A percentile compares a stretch with the other conserved stretches of the same genome.
These are phyloP conservation scores for Ailanthus altissimus DNA, from an alignment of 345 rosid genomes.

Conservation along the genomic window DNA sequence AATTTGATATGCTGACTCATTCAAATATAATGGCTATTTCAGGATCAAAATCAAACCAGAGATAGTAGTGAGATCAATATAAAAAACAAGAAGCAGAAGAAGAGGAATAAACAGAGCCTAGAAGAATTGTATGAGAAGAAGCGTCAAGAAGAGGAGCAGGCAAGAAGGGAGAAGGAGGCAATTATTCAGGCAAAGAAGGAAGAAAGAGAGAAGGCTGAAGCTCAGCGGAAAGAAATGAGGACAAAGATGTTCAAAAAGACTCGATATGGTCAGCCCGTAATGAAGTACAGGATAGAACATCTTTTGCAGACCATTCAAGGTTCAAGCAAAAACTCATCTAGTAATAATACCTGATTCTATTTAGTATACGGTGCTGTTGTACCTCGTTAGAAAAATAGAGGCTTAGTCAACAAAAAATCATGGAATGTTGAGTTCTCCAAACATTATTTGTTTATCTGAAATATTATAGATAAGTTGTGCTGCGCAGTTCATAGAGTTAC, in stretches of 20 bases:
- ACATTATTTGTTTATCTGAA: neutral
- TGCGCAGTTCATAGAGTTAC: neutral
- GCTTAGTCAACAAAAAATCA: too few species aligned
- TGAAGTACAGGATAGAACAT: slow-evolving; percentile 88
- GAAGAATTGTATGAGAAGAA: slow-evolving; percentile 66
- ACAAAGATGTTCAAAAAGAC: slow-evolving; percentile 80
- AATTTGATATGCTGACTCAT: neutral
- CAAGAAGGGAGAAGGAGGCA: slow-evolving; percentile 65
- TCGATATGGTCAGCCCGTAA: slow-evolving; percentile 75
- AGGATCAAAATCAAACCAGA: slow-evolving; percentile 35
- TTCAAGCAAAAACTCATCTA: slow-evolving; percentile 30
- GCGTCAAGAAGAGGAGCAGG: slow-evolving; percentile 64
- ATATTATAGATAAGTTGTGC: neutral
- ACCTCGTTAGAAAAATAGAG: too few species aligned
- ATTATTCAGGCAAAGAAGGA: slow-evolving; percentile 61
- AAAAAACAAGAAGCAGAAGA: slow-evolving; percentile 40
- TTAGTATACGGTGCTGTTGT: too few species aligned
- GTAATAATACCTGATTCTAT: neutral
- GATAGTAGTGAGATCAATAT: slow-evolving; percentile 30
- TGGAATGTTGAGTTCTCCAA: too few species aligned
- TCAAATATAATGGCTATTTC: slow-evolving; percentile 12
- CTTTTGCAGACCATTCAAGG: slow-evolving; percentile 71
- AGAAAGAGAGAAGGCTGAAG: slow-evolving; percentile 63
- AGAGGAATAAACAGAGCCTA: slow-evolving; percentile 23
- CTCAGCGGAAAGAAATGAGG: slow-evolving; percentile 62